Conservation (phyloP, 1,284 basidiomycete genomes). For the Moesziomyces sp. region DNA sequence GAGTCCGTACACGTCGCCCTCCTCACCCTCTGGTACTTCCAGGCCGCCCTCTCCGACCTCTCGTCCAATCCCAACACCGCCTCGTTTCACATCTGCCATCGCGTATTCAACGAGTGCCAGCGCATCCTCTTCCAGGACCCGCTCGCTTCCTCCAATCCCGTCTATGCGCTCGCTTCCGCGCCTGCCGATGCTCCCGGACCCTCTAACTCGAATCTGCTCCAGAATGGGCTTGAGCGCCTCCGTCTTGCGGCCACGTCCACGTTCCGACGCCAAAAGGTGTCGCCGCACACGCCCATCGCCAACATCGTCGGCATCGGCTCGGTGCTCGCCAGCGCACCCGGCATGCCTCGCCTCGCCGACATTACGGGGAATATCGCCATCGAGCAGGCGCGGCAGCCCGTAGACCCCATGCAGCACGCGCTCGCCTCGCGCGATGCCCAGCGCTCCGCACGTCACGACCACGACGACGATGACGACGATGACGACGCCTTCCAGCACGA, state of each 20-base stretch:
- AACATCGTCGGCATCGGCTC: constrained; percentile 87
- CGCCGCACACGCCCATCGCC: constrained; percentile 70
- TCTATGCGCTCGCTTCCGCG: constrained; percentile 27
- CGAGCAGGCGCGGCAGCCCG: constrained; percentile 78
- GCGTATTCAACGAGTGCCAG: constrained; percentile 91
- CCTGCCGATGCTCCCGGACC: constrained; percentile 20
- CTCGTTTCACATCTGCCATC: constrained; percentile 90
- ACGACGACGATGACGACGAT: constrained; percentile 52
- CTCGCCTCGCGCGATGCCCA: constrained; percentile 25
- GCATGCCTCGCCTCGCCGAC: constrained; percentile 78
- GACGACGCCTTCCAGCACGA: background rate
- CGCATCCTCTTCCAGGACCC: constrained; percentile 94
- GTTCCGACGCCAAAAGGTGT: constrained; percentile 40
- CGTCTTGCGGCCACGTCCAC: constrained; percentile 61
- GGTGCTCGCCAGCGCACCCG: constrained; percentile 80
- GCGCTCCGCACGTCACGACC: constrained; percentile 68
- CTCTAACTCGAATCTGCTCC: constrained; percentile 32
- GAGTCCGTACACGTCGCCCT: constrained; percentile 65
- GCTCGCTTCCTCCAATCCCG: constrained; percentile 35
- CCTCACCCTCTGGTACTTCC: constrained; percentile 66
- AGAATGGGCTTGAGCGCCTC: constrained; percentile 17
- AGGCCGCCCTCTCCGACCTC: constrained; percentile 64
- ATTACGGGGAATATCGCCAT: constrained; percentile 85
- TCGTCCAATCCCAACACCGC: constrained; percentile 73
- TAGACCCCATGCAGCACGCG: constrained; percentile 52